Percentiles rank a stretch among this genome's conserved stretches.
These are phyloP conservation scores for Mortierella claussenii DNA, from an alignment of 192 early-diverging fungal species.

Conservation along the genomic window DNA sequence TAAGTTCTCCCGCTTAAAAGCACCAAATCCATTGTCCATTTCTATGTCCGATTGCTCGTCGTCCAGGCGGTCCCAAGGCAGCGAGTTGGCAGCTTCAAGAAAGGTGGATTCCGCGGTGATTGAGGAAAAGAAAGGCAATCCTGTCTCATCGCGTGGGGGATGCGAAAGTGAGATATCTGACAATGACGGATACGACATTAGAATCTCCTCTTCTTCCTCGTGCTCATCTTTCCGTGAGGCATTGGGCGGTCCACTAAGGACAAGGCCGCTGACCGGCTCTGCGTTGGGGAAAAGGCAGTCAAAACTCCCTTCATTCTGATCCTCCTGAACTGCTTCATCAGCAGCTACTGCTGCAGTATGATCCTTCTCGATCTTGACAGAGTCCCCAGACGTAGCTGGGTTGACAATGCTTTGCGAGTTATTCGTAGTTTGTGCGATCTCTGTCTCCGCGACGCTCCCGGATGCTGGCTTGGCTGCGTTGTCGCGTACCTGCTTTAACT, in stretches of 20 bases:
- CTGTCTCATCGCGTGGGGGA: neutral
- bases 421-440: neutral
- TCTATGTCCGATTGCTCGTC: slow-evolving; percentile 17
- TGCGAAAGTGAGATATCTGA: neutral
- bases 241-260: neutral
- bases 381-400: neutral
- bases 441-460: no score
- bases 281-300: slow-evolving; percentile 2
- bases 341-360: neutral
- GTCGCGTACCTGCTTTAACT: no score
- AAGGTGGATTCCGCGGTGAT: neutral
- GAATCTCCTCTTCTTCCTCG: slow-evolving; percentile 9
- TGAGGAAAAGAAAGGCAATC: neutral
- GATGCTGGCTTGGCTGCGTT: no score
- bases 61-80: slow-evolving; percentile 17
- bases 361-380: neutral
- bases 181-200: neutral
- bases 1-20: neutral
- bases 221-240: neutral
- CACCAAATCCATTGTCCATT: slow-evolving; percentile 6
- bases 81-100: slow-evolving; percentile 12
- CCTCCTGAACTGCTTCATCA: neutral
- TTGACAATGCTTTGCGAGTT: neutral
- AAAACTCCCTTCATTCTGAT: neutral
- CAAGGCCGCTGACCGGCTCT: slow-evolving; percentile 1